Evolutionary conservation across 352 stramenopile species (phyloP).

Genomic region (Phytophthora nicotianae): DNA sequence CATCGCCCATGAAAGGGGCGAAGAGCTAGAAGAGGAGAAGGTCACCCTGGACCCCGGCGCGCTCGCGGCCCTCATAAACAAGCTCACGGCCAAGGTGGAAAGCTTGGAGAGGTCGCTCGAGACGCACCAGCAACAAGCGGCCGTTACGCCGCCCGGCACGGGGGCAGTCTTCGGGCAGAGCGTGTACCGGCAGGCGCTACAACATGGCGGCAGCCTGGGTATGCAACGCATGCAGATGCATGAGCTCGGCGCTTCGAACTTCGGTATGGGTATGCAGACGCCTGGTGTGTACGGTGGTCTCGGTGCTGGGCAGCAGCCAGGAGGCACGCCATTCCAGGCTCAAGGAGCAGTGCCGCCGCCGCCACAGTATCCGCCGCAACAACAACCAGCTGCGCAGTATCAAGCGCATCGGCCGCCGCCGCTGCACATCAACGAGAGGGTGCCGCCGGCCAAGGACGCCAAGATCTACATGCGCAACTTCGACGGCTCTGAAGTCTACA

Average conservation of each 20-base stretch:
- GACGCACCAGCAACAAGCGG: too few species aligned
- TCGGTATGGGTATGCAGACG: neutral
- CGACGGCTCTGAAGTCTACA: conserved; percentile 2
- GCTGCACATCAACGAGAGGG: neutral
- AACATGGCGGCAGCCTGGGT: too few species aligned
- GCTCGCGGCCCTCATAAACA: too few species aligned
- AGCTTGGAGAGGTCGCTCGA: too few species aligned
- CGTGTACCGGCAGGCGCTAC: neutral
- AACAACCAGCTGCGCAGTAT: too few species aligned
- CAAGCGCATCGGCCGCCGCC: neutral
- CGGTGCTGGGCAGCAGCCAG: too few species aligned
- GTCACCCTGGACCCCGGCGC: too few species aligned
- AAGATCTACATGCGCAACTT: conserved; percentile 2
- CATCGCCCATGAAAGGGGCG: too few species aligned
- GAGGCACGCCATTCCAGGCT: neutral
- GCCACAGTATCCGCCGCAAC: neutral
- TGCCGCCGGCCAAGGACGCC: neutral
- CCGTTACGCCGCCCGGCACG: too few species aligned
- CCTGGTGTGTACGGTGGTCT: neutral
- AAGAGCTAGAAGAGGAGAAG: too few species aligned
- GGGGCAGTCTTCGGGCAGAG: neutral
- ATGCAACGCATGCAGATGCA: neutral
- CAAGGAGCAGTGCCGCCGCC: neutral
- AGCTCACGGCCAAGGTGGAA: too few species aligned
- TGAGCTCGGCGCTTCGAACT: neutral